Evolutionary conservation across 1,284 basidiomycete species (phyloP).

Genomic region (Heterobasidion occidentale): DNA sequence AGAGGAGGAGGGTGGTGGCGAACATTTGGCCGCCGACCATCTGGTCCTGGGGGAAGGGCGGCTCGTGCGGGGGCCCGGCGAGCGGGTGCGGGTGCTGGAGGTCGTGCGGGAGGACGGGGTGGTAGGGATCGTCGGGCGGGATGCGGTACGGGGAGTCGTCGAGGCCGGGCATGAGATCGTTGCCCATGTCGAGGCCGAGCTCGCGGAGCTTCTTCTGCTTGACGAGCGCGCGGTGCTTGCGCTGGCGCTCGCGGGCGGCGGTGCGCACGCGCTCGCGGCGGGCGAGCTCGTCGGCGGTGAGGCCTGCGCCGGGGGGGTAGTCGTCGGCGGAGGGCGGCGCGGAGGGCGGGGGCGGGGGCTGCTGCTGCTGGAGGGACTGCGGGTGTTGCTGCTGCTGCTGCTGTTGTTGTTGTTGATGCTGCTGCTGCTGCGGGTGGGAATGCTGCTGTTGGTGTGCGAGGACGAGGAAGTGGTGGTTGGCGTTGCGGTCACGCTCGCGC

Average conservation of each 20-base stretch:
- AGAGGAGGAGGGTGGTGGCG: constrained; percentile 61
- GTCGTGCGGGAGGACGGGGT: constrained; percentile 44
- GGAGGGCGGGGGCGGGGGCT: constrained; percentile 15
- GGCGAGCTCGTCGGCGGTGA: constrained; percentile 54
- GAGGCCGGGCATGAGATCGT: constrained; percentile 51
- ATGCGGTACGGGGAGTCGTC: constrained; percentile 57
- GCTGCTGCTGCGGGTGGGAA: constrained; percentile 8
- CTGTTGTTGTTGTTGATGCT: constrained; percentile 14
- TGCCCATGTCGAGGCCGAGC: constrained; percentile 68
- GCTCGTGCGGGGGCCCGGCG: constrained; percentile 20
- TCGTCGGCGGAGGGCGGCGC: constrained; percentile 12
- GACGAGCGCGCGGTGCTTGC: constrained; percentile 69
- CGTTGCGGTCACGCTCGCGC: constrained; percentile 63
- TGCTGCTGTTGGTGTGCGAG: constrained; percentile 7
- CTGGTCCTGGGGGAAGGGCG: constrained; percentile 27
- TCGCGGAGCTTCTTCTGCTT: constrained; percentile 73
- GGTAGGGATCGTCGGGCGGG: constrained; percentile 46
- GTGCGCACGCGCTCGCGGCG: constrained; percentile 62
- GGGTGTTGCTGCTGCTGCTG: constrained; percentile 8
- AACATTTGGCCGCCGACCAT: constrained; percentile 58
- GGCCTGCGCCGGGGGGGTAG: constrained; percentile 24
- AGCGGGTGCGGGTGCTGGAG: constrained; percentile 19
- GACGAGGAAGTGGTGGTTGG: constrained; percentile 26
- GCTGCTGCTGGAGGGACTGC: constrained; percentile 12
- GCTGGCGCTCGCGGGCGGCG: constrained; percentile 67